Base-by-base conservation (phyloP, 139 green algal genomes). In the Tetradesmus obliquus region DNA sequence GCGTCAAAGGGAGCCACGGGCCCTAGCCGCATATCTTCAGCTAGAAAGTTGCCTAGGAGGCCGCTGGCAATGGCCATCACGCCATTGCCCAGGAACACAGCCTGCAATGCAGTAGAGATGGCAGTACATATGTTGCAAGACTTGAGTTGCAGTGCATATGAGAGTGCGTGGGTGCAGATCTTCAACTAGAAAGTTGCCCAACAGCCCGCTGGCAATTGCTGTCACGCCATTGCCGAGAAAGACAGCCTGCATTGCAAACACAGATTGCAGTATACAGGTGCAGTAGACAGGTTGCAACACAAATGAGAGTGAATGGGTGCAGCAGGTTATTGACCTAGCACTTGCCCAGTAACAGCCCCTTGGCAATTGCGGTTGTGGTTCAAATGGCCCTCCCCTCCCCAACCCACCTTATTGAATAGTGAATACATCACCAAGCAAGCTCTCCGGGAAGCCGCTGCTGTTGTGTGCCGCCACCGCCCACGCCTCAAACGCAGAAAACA, bases 401-500 rank as follows among this genome's bases (percentile, higher is more conserved):
- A 45, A 45, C 32, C 32, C 32, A 45, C 32, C 32, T 45, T 45
- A 45, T 0, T 45, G 32, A 45, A 45, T 90, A 5, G 86, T 90
- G 54, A 90, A 90, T 5, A 90, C 3, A 83, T 94, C 92, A 3
- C 96, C 97, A 57, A 99, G 93, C 96, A 97, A 99, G n/a, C 96
- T 93, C 32, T 94, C 87, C 3, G 97, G 95, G 91, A 97, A 99
- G 55, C 96, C 96, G 5, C 96, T 91, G 86, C 94, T 86, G 87
- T 97, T 97, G 94, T 99, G 98, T 93, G 99, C 98, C 12, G 95
- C 95, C 13, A 99, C 97, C 24, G 99, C 93, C 97, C 98, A 99
- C 0, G 96, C 98, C 94, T 99, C 98, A 88, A 99, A 99, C 19
- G 97, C 97, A 9, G 95, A 98, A 94, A 99, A 99, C 55, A 99